Conservation (phyloP, 805 yeast species). For the Yamadazyma endophytica region DNA sequence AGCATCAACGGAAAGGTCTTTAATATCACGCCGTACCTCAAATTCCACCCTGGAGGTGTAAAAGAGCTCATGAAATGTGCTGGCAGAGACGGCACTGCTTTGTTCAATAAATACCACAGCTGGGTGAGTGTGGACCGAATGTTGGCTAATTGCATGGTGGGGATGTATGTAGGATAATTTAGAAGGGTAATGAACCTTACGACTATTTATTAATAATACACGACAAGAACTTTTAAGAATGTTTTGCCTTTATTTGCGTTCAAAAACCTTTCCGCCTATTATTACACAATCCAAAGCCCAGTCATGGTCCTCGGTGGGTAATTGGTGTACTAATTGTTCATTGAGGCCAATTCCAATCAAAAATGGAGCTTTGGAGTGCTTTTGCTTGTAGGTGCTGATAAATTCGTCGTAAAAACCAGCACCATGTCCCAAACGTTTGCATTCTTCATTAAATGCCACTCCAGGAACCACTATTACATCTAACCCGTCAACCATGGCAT, state of each 20-base stretch:
- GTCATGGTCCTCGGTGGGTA: conserved; percentile 66
- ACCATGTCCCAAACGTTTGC: conserved; percentile 81
- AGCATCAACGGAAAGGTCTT: conserved; percentile 75
- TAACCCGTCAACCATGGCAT: conserved; percentile 30
- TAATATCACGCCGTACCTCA: conserved; percentile 77
- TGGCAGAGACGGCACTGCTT: conserved; percentile 74
- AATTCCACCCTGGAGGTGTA: conserved; percentile 92
- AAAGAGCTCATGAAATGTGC: conserved; percentile 73
- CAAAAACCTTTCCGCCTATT: conserved; percentile 19
- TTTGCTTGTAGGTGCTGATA: conserved; percentile 18
- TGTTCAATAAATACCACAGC: conserved; percentile 66
- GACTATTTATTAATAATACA: conserved; percentile 1
- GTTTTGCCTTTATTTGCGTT: not conserved
- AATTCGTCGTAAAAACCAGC: conserved; percentile 86
- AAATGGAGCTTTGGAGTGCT: conserved; percentile 29
- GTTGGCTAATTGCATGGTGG: conserved; percentile 74
- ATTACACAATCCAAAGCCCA: conserved; percentile 54
- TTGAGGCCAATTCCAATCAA: conserved; percentile 62
- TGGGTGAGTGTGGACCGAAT: conserved; percentile 84
- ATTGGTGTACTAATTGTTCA: conserved; percentile 51
- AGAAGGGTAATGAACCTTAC: not conserved
- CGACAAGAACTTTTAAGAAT: not conserved
- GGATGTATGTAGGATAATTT: conserved; percentile 37
- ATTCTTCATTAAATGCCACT: conserved; percentile 59
- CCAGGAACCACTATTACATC: conserved; percentile 85